Percentiles rank a stretch among this genome's conserved stretches.
These are phyloP conservation scores for Trichoderma sp. DNA, from an alignment of 2,329 filamentous ascomycete genomes.

Conservation along the genomic window DNA sequence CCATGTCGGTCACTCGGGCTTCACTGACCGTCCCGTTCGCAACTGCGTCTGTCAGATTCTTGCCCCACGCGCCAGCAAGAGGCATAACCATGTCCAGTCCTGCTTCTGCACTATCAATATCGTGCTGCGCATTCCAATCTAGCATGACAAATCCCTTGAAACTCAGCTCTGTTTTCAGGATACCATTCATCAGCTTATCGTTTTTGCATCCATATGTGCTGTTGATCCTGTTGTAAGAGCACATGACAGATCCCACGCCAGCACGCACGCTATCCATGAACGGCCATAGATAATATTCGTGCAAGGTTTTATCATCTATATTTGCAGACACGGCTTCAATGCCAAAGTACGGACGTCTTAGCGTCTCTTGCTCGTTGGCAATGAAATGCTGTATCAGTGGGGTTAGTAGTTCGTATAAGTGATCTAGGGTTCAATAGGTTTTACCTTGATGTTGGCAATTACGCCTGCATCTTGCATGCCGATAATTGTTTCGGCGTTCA, in stretches of 20 bases:
- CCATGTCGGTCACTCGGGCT: slow-evolving; percentile 77
- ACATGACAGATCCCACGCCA: slow-evolving; percentile 65
- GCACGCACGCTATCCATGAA: slow-evolving; percentile 65
- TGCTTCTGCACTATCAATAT: slow-evolving; percentile 57
- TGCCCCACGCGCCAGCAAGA: slow-evolving; percentile 58
- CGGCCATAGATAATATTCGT: slow-evolving; percentile 69
- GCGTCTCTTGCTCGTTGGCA: slow-evolving; percentile 64
- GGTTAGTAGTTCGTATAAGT: neutral
- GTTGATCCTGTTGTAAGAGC: slow-evolving; percentile 73
- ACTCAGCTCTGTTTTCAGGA: slow-evolving; percentile 65
- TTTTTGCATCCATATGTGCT: slow-evolving; percentile 76
- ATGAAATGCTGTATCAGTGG: slow-evolving; percentile 53
- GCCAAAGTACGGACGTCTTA: slow-evolving; percentile 46
- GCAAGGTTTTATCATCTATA: slow-evolving; percentile 66
- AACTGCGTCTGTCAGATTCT: slow-evolving; percentile 74
- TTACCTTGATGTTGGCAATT: slow-evolving; percentile 71
- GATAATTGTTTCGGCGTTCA: slow-evolving; percentile 71
- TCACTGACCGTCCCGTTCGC: slow-evolving; percentile 74
- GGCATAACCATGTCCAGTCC: slow-evolving; percentile 75
- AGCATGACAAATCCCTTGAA: slow-evolving; percentile 72
- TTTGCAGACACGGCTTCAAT: slow-evolving; percentile 62
- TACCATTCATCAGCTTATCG: slow-evolving; percentile 67
- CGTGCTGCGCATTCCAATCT: slow-evolving; percentile 72
- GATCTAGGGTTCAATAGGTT: fast-evolving
- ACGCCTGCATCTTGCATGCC: slow-evolving; percentile 79